These are phyloP conservation scores for Delonix regia DNA, from an alignment of 306 rosid genomes.

Conservation along the genomic window DNA sequence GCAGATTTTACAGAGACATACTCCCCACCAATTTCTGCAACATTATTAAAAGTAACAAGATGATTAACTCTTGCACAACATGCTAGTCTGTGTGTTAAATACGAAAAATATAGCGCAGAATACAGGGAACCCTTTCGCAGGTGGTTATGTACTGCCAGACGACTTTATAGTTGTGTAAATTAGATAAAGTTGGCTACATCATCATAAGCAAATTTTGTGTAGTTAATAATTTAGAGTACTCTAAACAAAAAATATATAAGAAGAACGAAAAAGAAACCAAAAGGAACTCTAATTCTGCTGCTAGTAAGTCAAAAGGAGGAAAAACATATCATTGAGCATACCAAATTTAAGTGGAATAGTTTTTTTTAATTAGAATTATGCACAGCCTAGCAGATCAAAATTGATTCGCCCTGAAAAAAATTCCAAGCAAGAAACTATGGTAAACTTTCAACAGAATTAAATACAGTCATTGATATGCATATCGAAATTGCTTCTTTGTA, in stretches of 20 bases:
- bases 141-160: background rate
- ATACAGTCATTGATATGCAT: background rate
- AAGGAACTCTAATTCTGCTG: background rate
- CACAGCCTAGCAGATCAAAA: background rate
- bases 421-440: background rate
- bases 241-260: background rate
- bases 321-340: too few relatives aligned
- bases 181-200: background rate
- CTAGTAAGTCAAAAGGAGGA: too few relatives aligned
- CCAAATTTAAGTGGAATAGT: too few relatives aligned
- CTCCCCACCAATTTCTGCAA: constrained; percentile 80
- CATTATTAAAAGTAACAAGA: constrained; percentile 20
- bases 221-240: background rate
- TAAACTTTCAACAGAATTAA: background rate
- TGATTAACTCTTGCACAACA: background rate
- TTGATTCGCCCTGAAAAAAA: background rate
- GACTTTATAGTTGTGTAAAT: background rate
- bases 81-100: background rate
- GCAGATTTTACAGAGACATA: constrained; percentile 74
- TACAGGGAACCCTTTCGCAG: background rate
- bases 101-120: background rate
- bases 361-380: background rate
- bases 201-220: background rate
- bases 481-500: background rate
- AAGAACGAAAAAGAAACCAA: background rate